Evolutionary conservation across 2,329 filamentous ascomycete genomes (phyloP).

Genomic region (Sporothrix luriei): DNA sequence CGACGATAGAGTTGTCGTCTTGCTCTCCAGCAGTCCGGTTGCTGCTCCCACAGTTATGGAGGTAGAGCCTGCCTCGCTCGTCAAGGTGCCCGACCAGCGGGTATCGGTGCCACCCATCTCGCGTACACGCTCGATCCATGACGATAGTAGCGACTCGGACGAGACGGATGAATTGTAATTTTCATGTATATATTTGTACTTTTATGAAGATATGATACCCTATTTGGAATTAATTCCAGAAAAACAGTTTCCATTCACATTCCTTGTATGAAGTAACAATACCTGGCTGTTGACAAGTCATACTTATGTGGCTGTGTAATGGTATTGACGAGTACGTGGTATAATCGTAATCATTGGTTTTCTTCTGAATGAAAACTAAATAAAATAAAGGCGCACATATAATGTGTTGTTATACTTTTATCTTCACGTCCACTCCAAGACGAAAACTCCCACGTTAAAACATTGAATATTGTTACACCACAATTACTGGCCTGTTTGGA

Average conservation of each 20-base stretch:
- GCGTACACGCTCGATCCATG: not conserved
- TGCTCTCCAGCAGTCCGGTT: constrained; percentile 30
- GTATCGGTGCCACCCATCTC: not conserved
- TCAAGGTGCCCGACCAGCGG: not conserved
- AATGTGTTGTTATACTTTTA: no score
- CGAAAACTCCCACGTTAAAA: not conserved
- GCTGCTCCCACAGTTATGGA: not conserved
- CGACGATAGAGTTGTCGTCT: constrained; percentile 1
- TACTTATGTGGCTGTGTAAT: no score
- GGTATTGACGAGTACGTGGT: no score
- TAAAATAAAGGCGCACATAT: no score
- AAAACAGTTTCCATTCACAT: not conserved
- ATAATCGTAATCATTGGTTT: no score
- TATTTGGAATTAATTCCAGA: constrained; percentile 6
- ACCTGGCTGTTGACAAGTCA: no score
- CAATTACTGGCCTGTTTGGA: no score
- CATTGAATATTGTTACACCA: not conserved
- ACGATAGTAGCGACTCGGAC: constrained; percentile 32
- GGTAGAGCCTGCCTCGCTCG: not conserved
- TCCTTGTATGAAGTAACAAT: no score
- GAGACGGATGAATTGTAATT: constrained; percentile 35
- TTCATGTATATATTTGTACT: constrained; percentile 14
- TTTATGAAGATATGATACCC: constrained; percentile 30
- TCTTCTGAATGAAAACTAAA: no score
- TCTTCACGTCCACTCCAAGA: no score